Evolutionary conservation across 2,329 filamentous ascomycete species (phyloP).

Genomic region (Phyllosticta paracitricarpa): DNA sequence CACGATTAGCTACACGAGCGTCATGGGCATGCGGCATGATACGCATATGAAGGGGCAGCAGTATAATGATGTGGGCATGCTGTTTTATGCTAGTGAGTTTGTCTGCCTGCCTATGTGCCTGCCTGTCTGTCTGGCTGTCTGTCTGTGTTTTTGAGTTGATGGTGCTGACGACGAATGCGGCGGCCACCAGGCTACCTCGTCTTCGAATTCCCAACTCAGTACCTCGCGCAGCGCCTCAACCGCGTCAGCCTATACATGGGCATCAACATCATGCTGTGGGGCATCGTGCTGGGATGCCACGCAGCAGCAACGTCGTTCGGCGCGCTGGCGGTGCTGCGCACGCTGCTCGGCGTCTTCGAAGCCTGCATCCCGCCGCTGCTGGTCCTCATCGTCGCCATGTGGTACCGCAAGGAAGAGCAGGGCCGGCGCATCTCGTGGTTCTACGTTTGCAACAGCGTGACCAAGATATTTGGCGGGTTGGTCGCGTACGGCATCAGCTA

Average conservation of each 20-base stretch:
- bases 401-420: slow-evolving; percentile 51
- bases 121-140: not conserved
- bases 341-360: slow-evolving; percentile 49
- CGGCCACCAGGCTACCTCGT: slow-evolving; percentile 29
- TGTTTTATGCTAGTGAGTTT: slow-evolving; percentile 13
- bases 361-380: slow-evolving; percentile 50
- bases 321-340: slow-evolving; percentile 37
- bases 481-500: slow-evolving; percentile 16
- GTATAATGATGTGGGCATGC: slow-evolving; percentile 13
- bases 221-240: slow-evolving; percentile 48
- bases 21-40: slow-evolving; percentile 53
- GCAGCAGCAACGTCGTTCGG: slow-evolving; percentile 12
- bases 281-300: slow-evolving; percentile 15
- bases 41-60: slow-evolving; percentile 20
- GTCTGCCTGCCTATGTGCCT: not conserved
- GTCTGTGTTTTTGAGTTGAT: not conserved
- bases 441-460: slow-evolving; percentile 13
- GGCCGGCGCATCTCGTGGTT: slow-evolving; percentile 25
- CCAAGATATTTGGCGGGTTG: slow-evolving; percentile 18
- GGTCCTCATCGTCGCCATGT: slow-evolving; percentile 48
- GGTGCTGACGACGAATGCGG: not conserved
- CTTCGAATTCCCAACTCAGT: slow-evolving; percentile 58
- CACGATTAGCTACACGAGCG: slow-evolving; percentile 50
- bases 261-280: slow-evolving; percentile 44
- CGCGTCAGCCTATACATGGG: slow-evolving; percentile 46